Evolutionary conservation across 2,329 filamentous ascomycete species (phyloP).

Genomic region (Xylariomycetidae sp.): DNA sequence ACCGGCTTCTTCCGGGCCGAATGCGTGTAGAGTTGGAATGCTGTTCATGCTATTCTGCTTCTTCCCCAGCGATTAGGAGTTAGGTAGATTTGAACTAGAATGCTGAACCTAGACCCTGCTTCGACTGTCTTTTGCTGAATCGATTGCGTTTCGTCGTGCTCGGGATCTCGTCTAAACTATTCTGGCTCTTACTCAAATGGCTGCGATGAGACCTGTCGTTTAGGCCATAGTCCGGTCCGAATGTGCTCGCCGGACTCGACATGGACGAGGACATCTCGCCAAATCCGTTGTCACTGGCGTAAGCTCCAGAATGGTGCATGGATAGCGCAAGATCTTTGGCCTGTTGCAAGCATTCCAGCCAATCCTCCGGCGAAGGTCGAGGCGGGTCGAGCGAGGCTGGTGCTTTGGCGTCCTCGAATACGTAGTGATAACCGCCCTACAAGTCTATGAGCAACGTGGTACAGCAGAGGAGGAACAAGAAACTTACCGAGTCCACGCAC

Average conservation of each 20-base stretch:
- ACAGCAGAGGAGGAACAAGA: conserved; percentile 3
- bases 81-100: conserved; percentile 62
- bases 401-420: conserved; percentile 88
- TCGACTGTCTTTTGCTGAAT: conserved; percentile 90
- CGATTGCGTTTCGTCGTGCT: conserved; percentile 49
- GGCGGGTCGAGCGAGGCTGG: conserved; percentile 48
- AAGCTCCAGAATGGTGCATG: conserved; percentile 61
- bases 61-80: too few species aligned
- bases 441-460: conserved; percentile 13
- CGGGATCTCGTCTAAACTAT: conserved; percentile 43
- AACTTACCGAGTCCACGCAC: conserved; percentile 87
- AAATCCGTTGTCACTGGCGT: conserved; percentile 61
- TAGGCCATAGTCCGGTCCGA: conserved; percentile 49
- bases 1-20: conserved; percentile 10
- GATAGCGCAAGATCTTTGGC: conserved; percentile 79
- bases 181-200: conserved; percentile 55
- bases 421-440: conserved; percentile 81
- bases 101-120: conserved; percentile 85
- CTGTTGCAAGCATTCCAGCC: conserved; percentile 83
- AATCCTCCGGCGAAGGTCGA: conserved; percentile 73
- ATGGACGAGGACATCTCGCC: conserved; percentile 64
- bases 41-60: conserved; percentile 10
- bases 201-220: conserved; percentile 50
- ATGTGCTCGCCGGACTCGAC: conserved; percentile 71
- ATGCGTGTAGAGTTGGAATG: conserved; percentile 7